These are phyloP conservation scores for Pythium angustatum DNA, from an alignment of 352 stramenopile genomes.

Conservation along the genomic window DNA sequence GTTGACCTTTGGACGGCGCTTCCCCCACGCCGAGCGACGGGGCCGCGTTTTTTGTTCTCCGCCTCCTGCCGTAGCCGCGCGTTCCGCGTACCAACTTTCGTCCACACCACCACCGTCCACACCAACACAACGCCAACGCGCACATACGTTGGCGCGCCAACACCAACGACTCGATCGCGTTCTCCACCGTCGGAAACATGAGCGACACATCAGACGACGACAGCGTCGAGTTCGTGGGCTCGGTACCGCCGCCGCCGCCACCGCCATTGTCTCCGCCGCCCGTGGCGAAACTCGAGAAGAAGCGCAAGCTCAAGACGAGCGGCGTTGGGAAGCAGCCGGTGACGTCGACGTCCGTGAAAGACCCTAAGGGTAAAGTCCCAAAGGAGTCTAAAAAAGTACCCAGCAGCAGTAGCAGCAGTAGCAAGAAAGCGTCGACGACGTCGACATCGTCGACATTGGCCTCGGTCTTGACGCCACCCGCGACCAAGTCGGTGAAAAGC, in stretches of 20 bases:
- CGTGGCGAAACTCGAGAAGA: constrained; percentile 18
- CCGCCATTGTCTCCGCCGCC: not conserved
- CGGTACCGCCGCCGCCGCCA: constrained; percentile 5
- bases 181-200: constrained; percentile 11
- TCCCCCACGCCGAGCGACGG: constrained; percentile 5
- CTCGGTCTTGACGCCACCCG: no score
- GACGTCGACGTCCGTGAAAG: constrained; percentile 11
- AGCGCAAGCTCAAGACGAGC: constrained; percentile 27
- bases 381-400: constrained; percentile 20
- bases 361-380: constrained; percentile 13
- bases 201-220: constrained; percentile 31
- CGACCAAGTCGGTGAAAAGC: constrained; percentile 10
- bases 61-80: not conserved
- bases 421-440: not conserved
- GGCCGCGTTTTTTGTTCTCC: constrained; percentile 26
- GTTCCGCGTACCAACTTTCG: no score
- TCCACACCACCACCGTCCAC: no score
- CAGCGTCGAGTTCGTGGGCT: constrained; percentile 30
- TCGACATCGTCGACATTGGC: no score
- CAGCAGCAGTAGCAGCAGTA: not conserved
- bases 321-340: constrained; percentile 9
- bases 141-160: no score
- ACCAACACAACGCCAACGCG: no score
- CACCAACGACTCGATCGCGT: not conserved
- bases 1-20: constrained; percentile 16